Base-by-base conservation (phyloP, 257 asterid genomes). In the Scutellaria baicalensis region DNA sequence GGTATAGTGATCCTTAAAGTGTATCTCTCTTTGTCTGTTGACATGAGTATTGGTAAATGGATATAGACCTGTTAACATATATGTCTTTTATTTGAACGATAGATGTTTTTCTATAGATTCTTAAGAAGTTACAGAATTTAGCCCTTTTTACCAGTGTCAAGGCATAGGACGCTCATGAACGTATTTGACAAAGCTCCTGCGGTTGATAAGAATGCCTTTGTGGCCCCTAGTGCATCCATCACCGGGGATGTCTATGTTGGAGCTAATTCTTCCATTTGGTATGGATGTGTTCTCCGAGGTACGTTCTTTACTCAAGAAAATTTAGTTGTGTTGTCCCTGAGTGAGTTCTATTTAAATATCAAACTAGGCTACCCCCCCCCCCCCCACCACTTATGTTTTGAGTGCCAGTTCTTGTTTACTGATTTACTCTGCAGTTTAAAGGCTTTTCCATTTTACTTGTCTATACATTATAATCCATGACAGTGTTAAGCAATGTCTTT, bases 241-340 rank as follows among this genome's bases (percentile, higher is more conserved):
- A 75, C 75, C 68, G 98, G 98, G 31, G 89, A 92, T 76, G 96
- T 92, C 69, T 80, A 75, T 68, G 82, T 92, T 68, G 97, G 97
- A 39, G 81, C 79, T 5, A 74, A 77, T 75, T 86, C 98, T 59
- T 92, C 98, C 67, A 84, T 92, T 74, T 92, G 98, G 97, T 92
- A 92, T 64, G 98, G 98, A 61, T 92, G 98, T 69, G 94, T 89
- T 68, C 84, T 92, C 42, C 86, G 98, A 84, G 98, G 98, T 92
- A 79, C 43, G 87, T 36, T 55, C 31, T 55, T 70, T 35, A 12
- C 43, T 49, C 42, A 70, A 58, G 69, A 38, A 35, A 66, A 44
- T 67, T 3, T 69, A 50, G 58, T 54, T 33, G 50, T 77, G 58
- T 11, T 66, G 14, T 71, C 36, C 43, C 45, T 61, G 17, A 47